A percentile compares a stretch with the other conserved stretches of the same genome.
Conservation (phyloP, 306 rosid species). For the Myrica gale region DNA sequence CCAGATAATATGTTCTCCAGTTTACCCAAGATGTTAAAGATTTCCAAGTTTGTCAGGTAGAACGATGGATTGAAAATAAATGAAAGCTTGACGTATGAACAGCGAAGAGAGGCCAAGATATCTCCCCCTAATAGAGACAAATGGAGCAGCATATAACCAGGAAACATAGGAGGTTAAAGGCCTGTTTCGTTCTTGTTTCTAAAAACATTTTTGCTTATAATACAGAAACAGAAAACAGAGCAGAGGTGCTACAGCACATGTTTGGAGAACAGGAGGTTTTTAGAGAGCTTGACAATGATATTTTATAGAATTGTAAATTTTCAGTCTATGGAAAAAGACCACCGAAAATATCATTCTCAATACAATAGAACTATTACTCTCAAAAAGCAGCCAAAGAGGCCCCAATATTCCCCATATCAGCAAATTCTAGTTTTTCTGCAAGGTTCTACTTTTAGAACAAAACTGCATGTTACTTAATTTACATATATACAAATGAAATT, state of each 20-base stretch:
- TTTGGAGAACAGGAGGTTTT: too few species aligned
- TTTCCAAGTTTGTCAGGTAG: neutral
- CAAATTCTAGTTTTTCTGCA: neutral
- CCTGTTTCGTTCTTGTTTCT: neutral
- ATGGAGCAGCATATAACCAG: neutral
- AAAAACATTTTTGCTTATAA: neutral
- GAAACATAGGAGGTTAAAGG: neutral
- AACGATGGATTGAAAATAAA: neutral
- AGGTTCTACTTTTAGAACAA: neutral
- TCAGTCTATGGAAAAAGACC: too few species aligned
- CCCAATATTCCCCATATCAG: neutral
- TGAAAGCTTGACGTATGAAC: neutral
- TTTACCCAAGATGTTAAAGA: neutral
- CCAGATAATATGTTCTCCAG: neutral
- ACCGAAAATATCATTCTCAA: too few species aligned
- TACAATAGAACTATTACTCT: too few species aligned
- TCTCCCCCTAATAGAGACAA: neutral
- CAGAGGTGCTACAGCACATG: too few species aligned
- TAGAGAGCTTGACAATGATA: too few species aligned
- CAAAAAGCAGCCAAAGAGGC: neutral
- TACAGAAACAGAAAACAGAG: too few species aligned
- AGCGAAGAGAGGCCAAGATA: neutral
- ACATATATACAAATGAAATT: too few species aligned
- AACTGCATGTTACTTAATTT: too few species aligned
- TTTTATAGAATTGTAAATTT: too few species aligned